Base-by-base conservation (phyloP, 768 basidiomycete genomes). In the Multifurca ochricompacta region DNA sequence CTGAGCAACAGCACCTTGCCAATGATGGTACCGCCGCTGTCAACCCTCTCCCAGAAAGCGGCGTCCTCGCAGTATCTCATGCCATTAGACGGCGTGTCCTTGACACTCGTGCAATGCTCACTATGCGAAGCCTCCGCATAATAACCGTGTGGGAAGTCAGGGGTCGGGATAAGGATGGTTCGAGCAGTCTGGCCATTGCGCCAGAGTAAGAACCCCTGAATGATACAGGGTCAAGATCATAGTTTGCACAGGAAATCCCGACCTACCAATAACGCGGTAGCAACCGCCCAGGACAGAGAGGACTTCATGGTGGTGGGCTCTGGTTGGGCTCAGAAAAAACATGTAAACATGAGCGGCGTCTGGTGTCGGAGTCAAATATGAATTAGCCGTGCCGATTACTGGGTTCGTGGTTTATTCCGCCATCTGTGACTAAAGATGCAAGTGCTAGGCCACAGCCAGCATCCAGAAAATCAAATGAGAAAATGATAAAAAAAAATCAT, bases 61-160 rank as follows among this genome's bases (percentile, higher is more conserved):
- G 72, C 78, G 60, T 87, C 85, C 63, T 87, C 86, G 64, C 86
- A 87, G 61, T 68, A 77, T 51, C 71, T 72, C 54, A 70, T 65
- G 11, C 58, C 52, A 7, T 67, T 66, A 27, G 66, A 51, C 3
- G 63, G 64, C 14, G 54, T 44, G 39, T 74, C 71, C 9, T 62
- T 63, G 46, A 80, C 56, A 14, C 72, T 62, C 18, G 65, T 60
- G 63, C 83, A 85, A 40, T 78, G 71, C 0, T 69, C 65, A 23
- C 67, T 59, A 55, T 73, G 77, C 61, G 81, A 64, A 0, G 81
- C 83, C 4, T 69, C 70, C 4, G 69, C 68, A 56, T 80, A 59
- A 18, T 58, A 59, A 30, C 50, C 59, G 19, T 23, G 28, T 19
- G 59, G 59, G 27, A 59, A 28, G 34, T 58, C 59, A 48, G 45